phyloP scores from a whole-genome alignment of 495 filamentous ascomycete genomes.

The Penicillium herquei region DNA sequence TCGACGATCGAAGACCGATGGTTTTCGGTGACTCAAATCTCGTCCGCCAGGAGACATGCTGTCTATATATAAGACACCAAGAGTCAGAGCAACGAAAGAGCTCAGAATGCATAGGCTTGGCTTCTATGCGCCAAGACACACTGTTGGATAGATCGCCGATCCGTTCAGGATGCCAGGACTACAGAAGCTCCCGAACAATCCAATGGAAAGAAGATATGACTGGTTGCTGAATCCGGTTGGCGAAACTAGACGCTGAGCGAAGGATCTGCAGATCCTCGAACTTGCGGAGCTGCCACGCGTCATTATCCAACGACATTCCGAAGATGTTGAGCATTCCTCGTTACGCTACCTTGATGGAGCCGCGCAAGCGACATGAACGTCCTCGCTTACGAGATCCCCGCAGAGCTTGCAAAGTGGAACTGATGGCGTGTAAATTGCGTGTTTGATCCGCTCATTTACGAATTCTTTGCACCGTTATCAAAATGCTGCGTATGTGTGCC shows the following conservation, averaged over 20 bases:
- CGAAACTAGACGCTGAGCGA: no score
- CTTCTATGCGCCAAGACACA: neutral
- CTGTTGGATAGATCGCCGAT: neutral
- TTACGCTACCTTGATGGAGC: conserved; percentile 12
- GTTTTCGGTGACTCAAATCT: neutral
- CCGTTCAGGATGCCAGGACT: no score
- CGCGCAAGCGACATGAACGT: conserved; percentile 11
- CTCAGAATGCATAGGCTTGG: neutral
- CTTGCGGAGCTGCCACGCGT: neutral
- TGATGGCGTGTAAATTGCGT: neutral
- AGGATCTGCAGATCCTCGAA: no score
- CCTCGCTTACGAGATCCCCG: neutral
- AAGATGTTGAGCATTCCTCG: conserved; percentile 9
- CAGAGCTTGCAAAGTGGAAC: neutral
- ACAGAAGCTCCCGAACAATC: no score
- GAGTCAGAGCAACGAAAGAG: neutral
- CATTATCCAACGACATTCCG: conserved; percentile 1
- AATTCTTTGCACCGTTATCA: neutral
- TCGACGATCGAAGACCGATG: neutral
- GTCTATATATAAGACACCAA: neutral
- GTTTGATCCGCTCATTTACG: neutral
- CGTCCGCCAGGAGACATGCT: neutral
- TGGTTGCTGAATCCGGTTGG: no score
- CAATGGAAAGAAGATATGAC: no score
- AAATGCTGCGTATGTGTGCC: no score